A percentile compares a stretch with the other conserved stretches of the same genome.
phyloP scores from a whole-genome alignment of 306 rosid genomes.

The Prunus persica region Prunus_persica_NCBIv2 NC_034015.1:8689001-8689500 shows the following conservation, averaged over 20 bases:
- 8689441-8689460: not conserved
- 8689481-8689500: not conserved
- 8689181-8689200: not conserved
- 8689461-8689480: not conserved
- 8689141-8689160: not conserved
- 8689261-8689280: not conserved
- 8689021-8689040: too few species aligned
- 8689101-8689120: too few species aligned
- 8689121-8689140: too few species aligned
- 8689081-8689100: too few species aligned
- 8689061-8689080: too few species aligned
- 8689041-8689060: too few species aligned
- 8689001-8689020: not conserved
- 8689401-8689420: conserved; percentile 84
- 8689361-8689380: conserved; percentile 94
- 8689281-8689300: conserved; percentile 1
- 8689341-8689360: conserved; percentile 24
- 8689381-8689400: conserved; percentile 82
- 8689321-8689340: conserved; percentile 16
- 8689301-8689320: not conserved
- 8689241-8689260: not conserved
- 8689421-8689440: not conserved
- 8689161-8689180: conserved; percentile 1
- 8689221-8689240: not conserved
- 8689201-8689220: not conserved